Percentiles rank a stretch among this genome's conserved stretches.
Conservation (phyloP, 2,329 filamentous ascomycete genomes). For the Bipolaris zeicola region DNA sequence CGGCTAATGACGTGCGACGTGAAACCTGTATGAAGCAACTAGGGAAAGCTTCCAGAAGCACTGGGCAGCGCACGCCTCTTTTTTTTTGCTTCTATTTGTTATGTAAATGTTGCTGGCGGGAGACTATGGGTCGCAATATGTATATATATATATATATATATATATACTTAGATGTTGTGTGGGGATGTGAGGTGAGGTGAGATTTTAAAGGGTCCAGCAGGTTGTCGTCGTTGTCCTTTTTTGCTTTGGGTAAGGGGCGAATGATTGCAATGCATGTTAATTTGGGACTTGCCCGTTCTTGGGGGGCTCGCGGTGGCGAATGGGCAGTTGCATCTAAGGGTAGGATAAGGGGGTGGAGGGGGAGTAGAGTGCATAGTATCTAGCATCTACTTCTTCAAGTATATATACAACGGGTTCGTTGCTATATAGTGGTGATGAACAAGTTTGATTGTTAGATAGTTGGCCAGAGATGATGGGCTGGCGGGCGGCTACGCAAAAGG, state of each 20-base stretch:
- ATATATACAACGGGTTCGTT: not conserved
- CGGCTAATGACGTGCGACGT: conserved; percentile 32
- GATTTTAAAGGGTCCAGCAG: too few species aligned
- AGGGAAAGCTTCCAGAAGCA: conserved; percentile 17
- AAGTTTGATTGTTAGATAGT: not conserved
- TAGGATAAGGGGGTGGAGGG: too few species aligned
- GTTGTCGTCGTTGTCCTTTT: too few species aligned
- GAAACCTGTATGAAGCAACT: conserved; percentile 31
- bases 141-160: not conserved
- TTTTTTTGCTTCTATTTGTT: too few species aligned
- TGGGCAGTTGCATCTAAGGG: not conserved
- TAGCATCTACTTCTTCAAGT: not conserved
- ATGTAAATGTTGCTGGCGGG: not conserved
- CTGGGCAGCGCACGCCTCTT: not conserved
- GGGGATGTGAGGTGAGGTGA: too few species aligned
- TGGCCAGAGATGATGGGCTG: not conserved
- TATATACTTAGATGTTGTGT: not conserved
- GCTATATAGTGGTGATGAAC: not conserved
- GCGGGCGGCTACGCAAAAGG: conserved; percentile 5
- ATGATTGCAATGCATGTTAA: conserved; percentile 13
- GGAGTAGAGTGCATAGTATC: not conserved
- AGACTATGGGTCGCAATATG: not conserved
- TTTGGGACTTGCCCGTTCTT: conserved; percentile 22
- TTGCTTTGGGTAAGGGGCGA: not conserved
- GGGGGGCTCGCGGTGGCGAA: conserved; percentile 13